Evolutionary conservation across 805 yeast species (phyloP), one percentile per base, ranked within the genome.

Genomic region (Spencermartinsiella europaea): DNA sequence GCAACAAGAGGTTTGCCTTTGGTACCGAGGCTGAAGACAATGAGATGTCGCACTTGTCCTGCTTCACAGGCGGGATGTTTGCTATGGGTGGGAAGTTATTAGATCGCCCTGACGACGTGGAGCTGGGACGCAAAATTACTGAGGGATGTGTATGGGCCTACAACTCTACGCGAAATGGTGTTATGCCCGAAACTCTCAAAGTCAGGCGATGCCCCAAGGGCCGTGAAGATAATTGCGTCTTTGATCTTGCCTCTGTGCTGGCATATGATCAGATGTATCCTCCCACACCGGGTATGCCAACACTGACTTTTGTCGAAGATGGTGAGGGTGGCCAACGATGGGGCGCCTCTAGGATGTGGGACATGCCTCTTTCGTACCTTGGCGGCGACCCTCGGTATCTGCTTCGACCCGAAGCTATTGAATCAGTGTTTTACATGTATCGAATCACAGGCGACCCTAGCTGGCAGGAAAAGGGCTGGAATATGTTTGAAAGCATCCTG

Each of bases 341-440:
- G 50, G 50, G 60, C 1, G 38, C 42, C 1, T 45, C 45, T 5
- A 65, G 63, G n/a, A 37, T 21, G 15, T 56, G 46, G 40, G 61
- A 56, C 33, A 38, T 42, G 51, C 61, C 61, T 7, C 41, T 44
- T 14, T 51, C 56, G 12, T 54, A 49, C 34, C 10, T 42, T 5
- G 17, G 38, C 3, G 51, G 63, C 45, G 65, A 62, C 17, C 60
- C 72, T 2, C 48, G 66, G 38, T 76, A 69, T 49, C 60, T 76
- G n/a, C 61, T 81, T 19, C 69, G 83, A 19, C 83, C 86, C 0
- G 82, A 80, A 56, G 73, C 80, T 16, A 72, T 81, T 38, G 85
- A 81, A 57, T 76, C 84, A 0, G 68, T 82, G 3, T 76, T 76
- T 53, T 73, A 75, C 55, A 65, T 80, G 64, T 80, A 76, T 53